Conservation (phyloP, 495 filamentous ascomycete species). For the Articulospora tetracladia region DNA sequence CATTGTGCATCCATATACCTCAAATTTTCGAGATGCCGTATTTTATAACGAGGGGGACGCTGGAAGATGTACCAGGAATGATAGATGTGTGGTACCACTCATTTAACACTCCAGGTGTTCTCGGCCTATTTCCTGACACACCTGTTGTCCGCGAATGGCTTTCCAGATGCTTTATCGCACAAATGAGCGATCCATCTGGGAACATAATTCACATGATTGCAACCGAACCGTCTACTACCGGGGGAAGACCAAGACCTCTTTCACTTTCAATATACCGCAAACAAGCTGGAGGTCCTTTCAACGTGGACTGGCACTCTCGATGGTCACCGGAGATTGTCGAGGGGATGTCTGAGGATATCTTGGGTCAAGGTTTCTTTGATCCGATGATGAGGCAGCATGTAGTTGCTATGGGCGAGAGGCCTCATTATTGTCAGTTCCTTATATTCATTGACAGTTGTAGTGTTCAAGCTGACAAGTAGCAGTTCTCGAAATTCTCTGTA, state of each 20-base stretch:
- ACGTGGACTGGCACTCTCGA: neutral
- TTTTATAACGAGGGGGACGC: neutral
- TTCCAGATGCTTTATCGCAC: neutral
- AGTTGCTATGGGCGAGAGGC: conserved; percentile 1
- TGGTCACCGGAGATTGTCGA: neutral
- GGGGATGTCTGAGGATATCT: neutral
- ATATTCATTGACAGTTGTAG: neutral
- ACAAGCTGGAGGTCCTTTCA: neutral
- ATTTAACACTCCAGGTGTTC: neutral
- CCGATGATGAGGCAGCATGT: conserved; percentile 9
- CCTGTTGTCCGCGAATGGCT: neutral
- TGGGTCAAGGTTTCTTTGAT: conserved; percentile 4
- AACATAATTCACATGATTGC: neutral
- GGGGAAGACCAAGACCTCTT: neutral
- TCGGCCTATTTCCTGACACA: neutral
- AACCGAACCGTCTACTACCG: neutral
- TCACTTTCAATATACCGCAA: neutral
- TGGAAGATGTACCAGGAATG: neutral
- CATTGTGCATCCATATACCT: no score
- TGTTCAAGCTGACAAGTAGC: neutral
- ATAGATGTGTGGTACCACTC: neutral
- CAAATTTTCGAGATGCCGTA: neutral
- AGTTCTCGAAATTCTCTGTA: conserved; percentile 9
- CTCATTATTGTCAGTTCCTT: conserved; percentile 1
- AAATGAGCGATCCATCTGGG: neutral